phyloP scores from a whole-genome alignment of 2,329 filamentous ascomycete species.

The Diplodia scrobiculata region DNA sequence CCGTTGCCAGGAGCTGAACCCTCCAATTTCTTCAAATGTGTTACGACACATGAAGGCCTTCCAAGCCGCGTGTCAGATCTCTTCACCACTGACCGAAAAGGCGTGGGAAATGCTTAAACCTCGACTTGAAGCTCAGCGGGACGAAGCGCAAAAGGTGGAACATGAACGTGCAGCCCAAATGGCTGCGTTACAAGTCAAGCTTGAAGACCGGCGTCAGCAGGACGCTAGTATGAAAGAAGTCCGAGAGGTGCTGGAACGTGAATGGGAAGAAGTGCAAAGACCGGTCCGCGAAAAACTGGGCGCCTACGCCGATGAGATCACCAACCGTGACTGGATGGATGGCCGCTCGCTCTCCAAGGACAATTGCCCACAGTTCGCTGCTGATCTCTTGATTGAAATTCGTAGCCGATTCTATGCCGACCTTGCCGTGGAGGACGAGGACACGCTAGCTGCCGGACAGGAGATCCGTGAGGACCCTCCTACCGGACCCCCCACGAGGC shows the following conservation, averaged over 20 bases:
- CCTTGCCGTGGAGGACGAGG: slow-evolving; percentile 57
- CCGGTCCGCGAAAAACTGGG: slow-evolving; percentile 67
- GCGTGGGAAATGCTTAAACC: slow-evolving; percentile 71
- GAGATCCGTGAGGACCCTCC: slow-evolving; percentile 48
- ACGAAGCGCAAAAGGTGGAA: slow-evolving; percentile 63
- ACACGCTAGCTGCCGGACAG: slow-evolving; percentile 31
- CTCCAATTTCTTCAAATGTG: slow-evolving; percentile 64
- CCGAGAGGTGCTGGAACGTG: slow-evolving; percentile 64
- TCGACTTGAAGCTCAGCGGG: slow-evolving; percentile 66
- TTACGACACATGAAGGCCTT: slow-evolving; percentile 73
- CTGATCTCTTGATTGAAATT: slow-evolving; percentile 68
- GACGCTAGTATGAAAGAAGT: slow-evolving; percentile 55
- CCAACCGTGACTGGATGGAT: slow-evolving; percentile 65
- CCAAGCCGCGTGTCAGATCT: slow-evolving; percentile 70
- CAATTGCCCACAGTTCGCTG: slow-evolving; percentile 68
- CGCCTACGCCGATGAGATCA: slow-evolving; percentile 69
- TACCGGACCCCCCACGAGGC: slow-evolving; percentile 60
- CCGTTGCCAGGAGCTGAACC: slow-evolving; percentile 65
- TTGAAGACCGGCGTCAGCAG: slow-evolving; percentile 51
- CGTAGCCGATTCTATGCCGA: slow-evolving; percentile 67
- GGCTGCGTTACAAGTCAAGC: slow-evolving; percentile 50
- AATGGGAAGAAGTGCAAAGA: slow-evolving; percentile 71
- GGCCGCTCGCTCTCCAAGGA: slow-evolving; percentile 66
- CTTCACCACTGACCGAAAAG: slow-evolving; percentile 66
- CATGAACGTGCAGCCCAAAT: slow-evolving; percentile 54